phyloP scores from a whole-genome alignment of 2,329 filamentous ascomycete species.

The Hypoxylon sp. region DNA sequence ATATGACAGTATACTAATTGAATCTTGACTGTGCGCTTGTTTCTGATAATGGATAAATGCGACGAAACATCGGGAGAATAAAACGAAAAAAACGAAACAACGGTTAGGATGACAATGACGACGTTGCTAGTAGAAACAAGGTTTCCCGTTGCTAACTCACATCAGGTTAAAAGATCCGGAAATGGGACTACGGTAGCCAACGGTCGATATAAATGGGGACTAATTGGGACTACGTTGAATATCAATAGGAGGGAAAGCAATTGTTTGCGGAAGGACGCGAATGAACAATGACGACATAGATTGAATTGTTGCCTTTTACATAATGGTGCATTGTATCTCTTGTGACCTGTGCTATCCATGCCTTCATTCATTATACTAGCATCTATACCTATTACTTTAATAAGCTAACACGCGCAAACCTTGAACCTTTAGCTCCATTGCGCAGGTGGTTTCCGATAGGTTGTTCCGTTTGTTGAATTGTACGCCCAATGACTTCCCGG shows the following conservation, averaged over 20 bases:
- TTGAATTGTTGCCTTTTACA: constrained; percentile 19
- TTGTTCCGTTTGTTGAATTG: constrained; percentile 39
- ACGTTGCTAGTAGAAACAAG: constrained; percentile 20
- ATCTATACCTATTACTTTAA: constrained; percentile 9
- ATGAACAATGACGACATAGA: constrained; percentile 41
- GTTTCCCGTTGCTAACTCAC: constrained; percentile 12
- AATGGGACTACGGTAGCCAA: constrained; percentile 18
- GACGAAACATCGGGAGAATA: constrained; percentile 27
- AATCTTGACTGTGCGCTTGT: constrained; percentile 4
- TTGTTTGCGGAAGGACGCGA: constrained; percentile 23
- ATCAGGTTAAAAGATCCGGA: constrained; percentile 2
- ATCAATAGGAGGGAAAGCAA: constrained; percentile 1
- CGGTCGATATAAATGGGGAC: background rate
- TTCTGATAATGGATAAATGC: constrained; percentile 17
- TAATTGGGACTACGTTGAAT: background rate
- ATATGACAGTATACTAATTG: constrained; percentile 1
- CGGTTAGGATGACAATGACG: constrained; percentile 31
- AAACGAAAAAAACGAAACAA: constrained; percentile 27
- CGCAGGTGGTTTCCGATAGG: constrained; percentile 21
- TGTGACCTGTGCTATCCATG: constrained; percentile 4
- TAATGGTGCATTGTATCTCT: constrained; percentile 17
- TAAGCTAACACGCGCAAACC: constrained; percentile 1
- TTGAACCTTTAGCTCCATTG: background rate
- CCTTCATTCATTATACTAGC: background rate
- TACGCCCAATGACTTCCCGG: constrained; percentile 13